These are phyloP conservation scores for Yarrowia sp. DNA, from an alignment of 805 yeast genomes.

Conservation along the genomic window DNA sequence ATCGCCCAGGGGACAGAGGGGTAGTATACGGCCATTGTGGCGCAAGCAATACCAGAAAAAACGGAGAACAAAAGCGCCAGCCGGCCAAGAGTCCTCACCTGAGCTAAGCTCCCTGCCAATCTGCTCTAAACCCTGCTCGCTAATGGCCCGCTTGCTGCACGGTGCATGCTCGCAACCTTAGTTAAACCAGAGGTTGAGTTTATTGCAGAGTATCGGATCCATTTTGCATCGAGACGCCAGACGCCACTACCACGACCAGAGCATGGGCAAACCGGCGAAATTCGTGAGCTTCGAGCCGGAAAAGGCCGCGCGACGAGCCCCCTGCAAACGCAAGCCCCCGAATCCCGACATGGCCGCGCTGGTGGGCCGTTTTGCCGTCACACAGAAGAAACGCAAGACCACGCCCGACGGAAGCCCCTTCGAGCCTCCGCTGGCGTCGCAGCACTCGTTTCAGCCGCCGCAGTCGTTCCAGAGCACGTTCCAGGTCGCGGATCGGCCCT, in stretches of 20 bases:
- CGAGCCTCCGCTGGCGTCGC: not conserved
- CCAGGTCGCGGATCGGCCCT: not conserved
- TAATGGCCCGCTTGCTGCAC: not conserved
- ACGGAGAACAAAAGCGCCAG: too few relatives aligned
- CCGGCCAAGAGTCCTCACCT: too few relatives aligned
- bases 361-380: constrained; percentile 7
- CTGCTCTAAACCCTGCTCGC: not conserved
- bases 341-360: constrained; percentile 1
- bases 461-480: not conserved
- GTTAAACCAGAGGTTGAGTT: not conserved
- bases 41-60: too few relatives aligned
- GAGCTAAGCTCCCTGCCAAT: too few relatives aligned
- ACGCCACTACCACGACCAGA: not conserved
- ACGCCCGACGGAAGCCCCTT: not conserved
- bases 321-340: not conserved
- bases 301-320: not conserved
- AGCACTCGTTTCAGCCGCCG: not conserved
- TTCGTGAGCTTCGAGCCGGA: constrained; percentile 24
- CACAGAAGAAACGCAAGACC: not conserved
- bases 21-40: too few relatives aligned
- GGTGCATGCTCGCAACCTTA: not conserved
- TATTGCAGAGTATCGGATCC: not conserved
- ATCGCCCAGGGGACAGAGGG: not conserved
- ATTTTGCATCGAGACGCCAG: not conserved
- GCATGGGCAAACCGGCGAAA: constrained; percentile 16